Evolutionary conservation across 2,329 filamentous ascomycete genomes (phyloP).

Genomic region (Lomentospora prolificans): DNA sequence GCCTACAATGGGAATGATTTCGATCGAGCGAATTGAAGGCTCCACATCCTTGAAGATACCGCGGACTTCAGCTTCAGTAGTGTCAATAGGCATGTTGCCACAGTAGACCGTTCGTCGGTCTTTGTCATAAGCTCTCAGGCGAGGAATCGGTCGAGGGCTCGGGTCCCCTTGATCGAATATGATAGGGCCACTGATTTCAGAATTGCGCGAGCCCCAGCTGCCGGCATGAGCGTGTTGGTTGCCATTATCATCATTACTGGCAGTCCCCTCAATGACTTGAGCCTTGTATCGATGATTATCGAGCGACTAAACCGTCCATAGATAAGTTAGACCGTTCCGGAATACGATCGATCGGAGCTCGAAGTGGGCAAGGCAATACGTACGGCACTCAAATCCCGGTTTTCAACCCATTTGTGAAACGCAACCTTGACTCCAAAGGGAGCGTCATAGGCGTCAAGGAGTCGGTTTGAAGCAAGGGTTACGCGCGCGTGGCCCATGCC

Average conservation of each 20-base stretch:
- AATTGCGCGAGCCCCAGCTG: no score
- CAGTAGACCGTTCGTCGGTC: background rate
- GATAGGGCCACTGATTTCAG: no score
- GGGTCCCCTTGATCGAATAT: no score
- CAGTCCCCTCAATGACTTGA: no score
- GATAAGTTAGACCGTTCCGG: no score
- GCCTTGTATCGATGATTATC: no score
- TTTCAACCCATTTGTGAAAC: constrained; percentile 40
- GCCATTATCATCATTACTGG: no score
- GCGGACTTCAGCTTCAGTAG: constrained; percentile 11
- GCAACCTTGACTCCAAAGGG: constrained; percentile 34
- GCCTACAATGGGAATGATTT: constrained; percentile 4
- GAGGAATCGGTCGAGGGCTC: no score
- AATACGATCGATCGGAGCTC: no score
- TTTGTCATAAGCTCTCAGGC: no score
- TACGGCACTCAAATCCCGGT: constrained; percentile 38
- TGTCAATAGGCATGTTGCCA: constrained; percentile 12
- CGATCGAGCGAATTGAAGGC: background rate
- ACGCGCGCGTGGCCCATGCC: constrained; percentile 31
- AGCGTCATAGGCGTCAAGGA: constrained; percentile 24
- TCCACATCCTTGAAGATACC: background rate
- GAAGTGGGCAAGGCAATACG: constrained; percentile 16
- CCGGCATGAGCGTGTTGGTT: no score
- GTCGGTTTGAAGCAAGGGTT: constrained; percentile 23
- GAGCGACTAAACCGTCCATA: no score